phyloP scores from a whole-genome alignment of 2,329 filamentous ascomycete species.

The Graphiopsis chlorocephala region DNA sequence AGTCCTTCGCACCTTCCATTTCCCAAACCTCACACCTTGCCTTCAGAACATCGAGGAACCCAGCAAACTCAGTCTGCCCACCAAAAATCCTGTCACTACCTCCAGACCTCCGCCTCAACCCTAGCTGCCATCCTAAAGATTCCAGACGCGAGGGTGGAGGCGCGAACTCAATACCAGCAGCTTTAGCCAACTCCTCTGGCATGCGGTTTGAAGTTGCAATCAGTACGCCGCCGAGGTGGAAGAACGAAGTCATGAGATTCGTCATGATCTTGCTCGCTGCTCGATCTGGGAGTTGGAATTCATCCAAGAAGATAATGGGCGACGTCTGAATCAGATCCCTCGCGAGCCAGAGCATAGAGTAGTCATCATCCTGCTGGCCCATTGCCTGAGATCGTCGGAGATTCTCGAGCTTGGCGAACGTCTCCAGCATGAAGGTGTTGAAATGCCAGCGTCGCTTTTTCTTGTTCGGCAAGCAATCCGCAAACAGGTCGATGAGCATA shows the following conservation, averaged over 20 bases:
- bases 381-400: constrained; percentile 48
- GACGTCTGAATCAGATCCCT: constrained; percentile 71
- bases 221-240: constrained; percentile 76
- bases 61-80: constrained; percentile 68
- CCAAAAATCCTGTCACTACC: constrained; percentile 54
- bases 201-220: constrained; percentile 79
- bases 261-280: constrained; percentile 76
- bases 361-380: constrained; percentile 47
- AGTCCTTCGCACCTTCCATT: constrained; percentile 73
- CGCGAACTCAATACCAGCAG: constrained; percentile 67
- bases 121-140: constrained; percentile 34
- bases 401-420: constrained; percentile 67
- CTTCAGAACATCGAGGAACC: constrained; percentile 72
- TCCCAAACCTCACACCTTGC: constrained; percentile 81
- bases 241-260: constrained; percentile 75
- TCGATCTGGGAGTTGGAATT: constrained; percentile 79
- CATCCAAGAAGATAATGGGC: constrained; percentile 76
- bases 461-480: constrained; percentile 69
- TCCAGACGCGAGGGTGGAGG: constrained; percentile 46
- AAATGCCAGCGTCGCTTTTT: constrained; percentile 79
- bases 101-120: constrained; percentile 30
- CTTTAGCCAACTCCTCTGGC: constrained; percentile 76
- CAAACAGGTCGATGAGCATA: constrained; percentile 81
- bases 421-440: constrained; percentile 82
- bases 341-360: constrained; percentile 71